Evolutionary conservation across 139 green algal genomes (phyloP).

Genomic region (Edaphochlamys debaryana): DNA sequence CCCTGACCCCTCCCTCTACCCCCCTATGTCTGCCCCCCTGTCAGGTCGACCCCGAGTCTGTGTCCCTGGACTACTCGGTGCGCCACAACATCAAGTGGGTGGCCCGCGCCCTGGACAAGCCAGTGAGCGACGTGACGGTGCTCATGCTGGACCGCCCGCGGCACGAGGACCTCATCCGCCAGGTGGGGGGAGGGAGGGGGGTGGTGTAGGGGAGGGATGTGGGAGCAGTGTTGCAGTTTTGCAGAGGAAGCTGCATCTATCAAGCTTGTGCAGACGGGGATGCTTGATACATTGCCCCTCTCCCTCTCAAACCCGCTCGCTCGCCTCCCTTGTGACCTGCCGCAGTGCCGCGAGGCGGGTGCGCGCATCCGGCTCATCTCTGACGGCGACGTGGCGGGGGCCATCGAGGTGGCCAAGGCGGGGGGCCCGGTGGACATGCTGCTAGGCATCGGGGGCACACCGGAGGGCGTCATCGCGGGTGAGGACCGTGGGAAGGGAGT

Average conservation of each 20-base stretch:
- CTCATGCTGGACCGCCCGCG: slow-evolving; percentile 82
- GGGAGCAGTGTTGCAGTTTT: not conserved
- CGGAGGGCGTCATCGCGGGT: slow-evolving; percentile 84
- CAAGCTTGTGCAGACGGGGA: no score
- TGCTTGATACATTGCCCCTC: no score
- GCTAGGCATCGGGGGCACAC: slow-evolving; percentile 76
- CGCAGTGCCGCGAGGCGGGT: slow-evolving; percentile 73
- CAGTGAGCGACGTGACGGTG: slow-evolving; percentile 80
- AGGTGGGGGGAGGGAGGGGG: not conserved
- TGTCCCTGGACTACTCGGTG: slow-evolving; percentile 69
- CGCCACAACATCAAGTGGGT: slow-evolving; percentile 74
- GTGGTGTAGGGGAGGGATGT: not conserved
- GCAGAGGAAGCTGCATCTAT: no score
- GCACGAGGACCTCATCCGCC: slow-evolving; percentile 41
- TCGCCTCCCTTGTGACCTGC: no score
- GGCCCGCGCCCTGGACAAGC: slow-evolving; percentile 72
- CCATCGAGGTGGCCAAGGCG: slow-evolving; percentile 80
- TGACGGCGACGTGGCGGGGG: slow-evolving; percentile 77
- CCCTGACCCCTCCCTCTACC: no score
- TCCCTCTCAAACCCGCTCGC: no score
- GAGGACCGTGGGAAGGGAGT: not conserved
- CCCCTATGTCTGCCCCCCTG: no score
- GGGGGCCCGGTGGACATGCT: slow-evolving; percentile 77
- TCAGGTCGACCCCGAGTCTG: slow-evolving; percentile 58
- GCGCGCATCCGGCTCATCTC: slow-evolving; percentile 80